Conservation (phyloP, 148 eudicot species). For the Persicaria maculosa region DNA sequence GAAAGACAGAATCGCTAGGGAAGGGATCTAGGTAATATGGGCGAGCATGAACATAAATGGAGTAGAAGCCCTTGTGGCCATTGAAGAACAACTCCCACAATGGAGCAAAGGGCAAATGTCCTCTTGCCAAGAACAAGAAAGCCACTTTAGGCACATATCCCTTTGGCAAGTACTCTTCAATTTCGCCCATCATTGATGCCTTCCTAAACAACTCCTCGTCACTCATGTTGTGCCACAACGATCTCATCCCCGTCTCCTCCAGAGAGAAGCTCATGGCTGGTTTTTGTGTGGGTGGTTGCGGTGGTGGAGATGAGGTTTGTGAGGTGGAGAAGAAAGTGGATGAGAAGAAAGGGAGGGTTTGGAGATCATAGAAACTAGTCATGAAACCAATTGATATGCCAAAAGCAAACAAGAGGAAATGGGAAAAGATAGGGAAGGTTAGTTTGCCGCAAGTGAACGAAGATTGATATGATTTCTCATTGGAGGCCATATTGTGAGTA, state of each 20-base stretch:
- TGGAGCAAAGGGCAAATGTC: constrained; percentile 57
- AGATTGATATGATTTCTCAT: not conserved
- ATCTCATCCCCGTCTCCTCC: not conserved
- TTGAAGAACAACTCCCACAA: constrained; percentile 71
- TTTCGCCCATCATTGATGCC: constrained; percentile 38
- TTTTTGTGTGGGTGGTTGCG: too few species aligned
- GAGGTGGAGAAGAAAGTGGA: constrained; percentile 5
- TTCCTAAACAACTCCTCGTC: constrained; percentile 48
- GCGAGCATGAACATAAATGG: constrained; percentile 56
- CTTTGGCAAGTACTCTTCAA: constrained; percentile 16
- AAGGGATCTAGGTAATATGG: constrained; percentile 43
- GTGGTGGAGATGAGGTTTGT: not conserved
- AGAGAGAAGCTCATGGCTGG: not conserved
- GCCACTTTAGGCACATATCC: constrained; percentile 45
- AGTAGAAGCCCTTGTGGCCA: constrained; percentile 46
- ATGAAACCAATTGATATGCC: constrained; percentile 48
- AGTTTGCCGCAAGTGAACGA: not conserved
- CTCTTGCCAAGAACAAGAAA: constrained; percentile 72
- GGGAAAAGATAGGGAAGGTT: not conserved
- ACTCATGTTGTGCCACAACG: constrained; percentile 45
- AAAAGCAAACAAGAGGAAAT: constrained; percentile 32
- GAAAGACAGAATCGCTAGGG: constrained; percentile 40
- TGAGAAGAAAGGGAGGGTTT: constrained; percentile 19
- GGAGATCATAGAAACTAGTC: constrained; percentile 26
- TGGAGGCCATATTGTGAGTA: not conserved